Base-by-base conservation (phyloP, 495 filamentous ascomycete species). In the Penicillium alfredii region DNA sequence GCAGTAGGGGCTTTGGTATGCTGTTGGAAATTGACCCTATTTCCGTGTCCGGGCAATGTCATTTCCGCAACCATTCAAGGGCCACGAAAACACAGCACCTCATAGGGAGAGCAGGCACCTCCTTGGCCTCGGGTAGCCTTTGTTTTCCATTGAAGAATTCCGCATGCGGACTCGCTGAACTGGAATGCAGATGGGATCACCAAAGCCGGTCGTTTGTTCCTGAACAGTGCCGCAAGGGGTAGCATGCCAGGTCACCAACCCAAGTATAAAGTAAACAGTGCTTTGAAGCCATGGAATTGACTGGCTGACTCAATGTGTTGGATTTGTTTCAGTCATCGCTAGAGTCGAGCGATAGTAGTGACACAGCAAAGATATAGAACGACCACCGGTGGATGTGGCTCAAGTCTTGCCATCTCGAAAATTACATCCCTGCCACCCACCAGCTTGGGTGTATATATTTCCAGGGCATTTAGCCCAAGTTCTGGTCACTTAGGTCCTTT, bases 1-100 rank as follows among this genome's bases (percentile, higher is more conserved):
- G 20, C 45, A 18, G 38, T 21, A 51, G 53, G 53, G 45, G 39
- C 29, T 20, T 31, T 32, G 21, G 39, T 35, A 44, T 53, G 49
- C 37, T 49, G 15, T 30, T 26, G 20, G 31, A 10, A 8, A 27
- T 21, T 22, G 25, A 17, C 31, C 26, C 8, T 25, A 35, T 12
- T 25, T 30, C 28, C 21, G 38, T 17, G 14, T 4, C 24, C 13
- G 24, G 8, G 27, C 20, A 19, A 38, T 47, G 45, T 33, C 15
- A 44, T 33, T 31, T 22, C 15, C 15, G 11, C 44, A 25, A 38
- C 32, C 39, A 42, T 47, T 49, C 52, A 36, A 31, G 40, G 21
- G 16, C 10, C 24, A 34, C 24, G 27, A 24, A 35, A 34, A 38
- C 19, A 40, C 40, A 38, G 5, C 22, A 14, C 18, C 20, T 10